phyloP scores from a whole-genome alignment of 306 rosid species.

The Prunus mira region DNA sequence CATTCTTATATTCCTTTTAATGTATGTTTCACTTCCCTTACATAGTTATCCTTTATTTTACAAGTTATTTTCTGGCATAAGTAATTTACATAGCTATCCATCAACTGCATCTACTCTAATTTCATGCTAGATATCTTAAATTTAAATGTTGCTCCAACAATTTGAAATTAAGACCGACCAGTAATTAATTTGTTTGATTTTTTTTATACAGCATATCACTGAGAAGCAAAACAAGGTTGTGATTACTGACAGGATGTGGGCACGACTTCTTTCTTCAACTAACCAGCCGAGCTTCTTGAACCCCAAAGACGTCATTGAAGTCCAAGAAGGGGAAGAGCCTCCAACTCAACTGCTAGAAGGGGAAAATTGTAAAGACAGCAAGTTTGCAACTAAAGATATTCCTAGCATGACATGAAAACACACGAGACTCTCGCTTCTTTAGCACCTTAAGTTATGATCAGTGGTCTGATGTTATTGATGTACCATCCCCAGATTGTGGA shows the following conservation, averaged over 20 bases:
- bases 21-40: slow-evolving; percentile 33
- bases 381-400: slow-evolving; percentile 30
- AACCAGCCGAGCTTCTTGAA: slow-evolving; percentile 55
- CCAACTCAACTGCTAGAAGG: slow-evolving; percentile 36
- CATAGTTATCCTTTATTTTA: neutral
- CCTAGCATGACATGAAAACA: slow-evolving; percentile 21
- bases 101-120: neutral
- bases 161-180: neutral
- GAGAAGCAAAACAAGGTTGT: slow-evolving; percentile 84
- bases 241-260: slow-evolving; percentile 93
- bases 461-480: neutral
- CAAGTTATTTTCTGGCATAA: neutral
- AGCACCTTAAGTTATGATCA: neutral
- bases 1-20: slow-evolving; percentile 81
- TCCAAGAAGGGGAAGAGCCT: slow-evolving; percentile 33
- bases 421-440: neutral
- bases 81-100: neutral
- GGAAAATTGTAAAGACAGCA: slow-evolving; percentile 24
- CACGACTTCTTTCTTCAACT: slow-evolving; percentile 38
- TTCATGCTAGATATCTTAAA: neutral
- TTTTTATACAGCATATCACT: slow-evolving; percentile 52
- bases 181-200: slow-evolving; percentile 13
- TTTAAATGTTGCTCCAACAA: neutral
- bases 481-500: neutral
- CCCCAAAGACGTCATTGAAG: slow-evolving; percentile 29